These are phyloP conservation scores for Bryoerythrophyllum caledonicum DNA, from an alignment of 225 moss, liverwort and hornwort species.

Conservation along the genomic window DNA sequence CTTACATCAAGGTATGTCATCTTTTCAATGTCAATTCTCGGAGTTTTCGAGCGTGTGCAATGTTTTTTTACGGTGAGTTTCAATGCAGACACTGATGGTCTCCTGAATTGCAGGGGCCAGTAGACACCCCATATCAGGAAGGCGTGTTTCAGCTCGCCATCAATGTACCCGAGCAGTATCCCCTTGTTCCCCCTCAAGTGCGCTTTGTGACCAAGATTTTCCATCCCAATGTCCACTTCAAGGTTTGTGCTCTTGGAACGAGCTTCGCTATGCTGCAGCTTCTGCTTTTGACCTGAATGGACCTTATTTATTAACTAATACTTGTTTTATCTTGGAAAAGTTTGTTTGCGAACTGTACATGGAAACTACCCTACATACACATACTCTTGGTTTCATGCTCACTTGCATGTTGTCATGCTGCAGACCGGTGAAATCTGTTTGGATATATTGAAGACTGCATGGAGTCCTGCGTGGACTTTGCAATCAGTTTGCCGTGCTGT, in stretches of 20 bases:
- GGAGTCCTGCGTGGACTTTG: slow-evolving; percentile 99
- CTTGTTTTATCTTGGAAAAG: neutral
- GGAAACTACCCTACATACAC: neutral
- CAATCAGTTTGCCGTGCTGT: slow-evolving; percentile 99
- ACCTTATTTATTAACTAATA: neutral
- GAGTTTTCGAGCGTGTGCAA: neutral
- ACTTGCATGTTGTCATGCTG: slow-evolving; percentile 11
- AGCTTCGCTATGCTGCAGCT: slow-evolving; percentile 10
- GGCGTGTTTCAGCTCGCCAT: slow-evolving; percentile 96
- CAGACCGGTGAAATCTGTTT: slow-evolving; percentile 99
- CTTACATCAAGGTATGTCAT: slow-evolving; percentile 70
- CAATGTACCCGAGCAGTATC: slow-evolving; percentile 98
- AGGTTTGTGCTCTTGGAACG: slow-evolving; percentile 46
- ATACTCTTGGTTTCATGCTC: neutral
- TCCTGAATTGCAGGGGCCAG: slow-evolving; percentile 67
- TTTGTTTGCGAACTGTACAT: neutral
- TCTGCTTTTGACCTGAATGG: neutral
- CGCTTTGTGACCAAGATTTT: slow-evolving; percentile 72
- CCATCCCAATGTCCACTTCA: slow-evolving; percentile 86
- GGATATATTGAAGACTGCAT: slow-evolving; percentile 97
- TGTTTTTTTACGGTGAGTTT: slow-evolving; percentile 3
- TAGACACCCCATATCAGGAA: slow-evolving; percentile 97
- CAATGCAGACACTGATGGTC: neutral
- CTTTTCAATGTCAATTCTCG: neutral
- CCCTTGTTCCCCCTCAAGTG: slow-evolving; percentile 97